Base-by-base conservation (phyloP, 1,139 yeast genomes). In the Taiozyma sp. region DNA sequence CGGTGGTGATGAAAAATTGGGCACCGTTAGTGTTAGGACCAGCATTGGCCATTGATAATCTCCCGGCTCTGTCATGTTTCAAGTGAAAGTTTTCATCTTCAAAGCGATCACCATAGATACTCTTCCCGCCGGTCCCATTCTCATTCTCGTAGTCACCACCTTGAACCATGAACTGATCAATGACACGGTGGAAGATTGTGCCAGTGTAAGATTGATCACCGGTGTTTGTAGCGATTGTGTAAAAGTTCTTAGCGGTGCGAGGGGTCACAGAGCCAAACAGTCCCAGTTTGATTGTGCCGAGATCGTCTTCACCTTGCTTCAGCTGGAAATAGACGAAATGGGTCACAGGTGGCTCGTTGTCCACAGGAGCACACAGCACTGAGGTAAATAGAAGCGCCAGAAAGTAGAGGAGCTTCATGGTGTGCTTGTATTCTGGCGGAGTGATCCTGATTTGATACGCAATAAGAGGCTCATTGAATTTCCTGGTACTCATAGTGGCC, bases 101-200 rank as follows among this genome's bases (percentile, higher is more conserved):
- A 61, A 84, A 80, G 61, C 78, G 77, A 62, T 74, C 75, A 52
- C 91, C 93, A 69, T 81, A 85, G 68, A 84, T 83, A 44, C 89
- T 81, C 66, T 79, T 79, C 55, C 93, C 93, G 59, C 93, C 93
- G 51, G 81, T 85, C n/a, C 98, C 98, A 60, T 86, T 74, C 28
- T 83, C 85, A 55, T 81, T 83, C 47, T 96, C 90, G 72, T 90
- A 91, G 65, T 93, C 77, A 69, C 95, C 95, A 65, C 91, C 91
- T 72, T 86, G 95, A 62, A 85, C 79, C 88, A 86, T 84, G 70
- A 86, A 86, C 53, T 77, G 76, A 50, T 86, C 81, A 56, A 86
- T 85, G 47, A 86, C 85, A 67, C 95, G 74, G 75, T 86, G 93
- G 79, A 86, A 85, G 45, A 78, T 69, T 28, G 89, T 80, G 50